Percentiles rank a stretch among this genome's conserved stretches.
Evolutionary conservation across 441 rosid genomes (phyloP).

Genomic region (Adansonia grandidieri): DNA sequence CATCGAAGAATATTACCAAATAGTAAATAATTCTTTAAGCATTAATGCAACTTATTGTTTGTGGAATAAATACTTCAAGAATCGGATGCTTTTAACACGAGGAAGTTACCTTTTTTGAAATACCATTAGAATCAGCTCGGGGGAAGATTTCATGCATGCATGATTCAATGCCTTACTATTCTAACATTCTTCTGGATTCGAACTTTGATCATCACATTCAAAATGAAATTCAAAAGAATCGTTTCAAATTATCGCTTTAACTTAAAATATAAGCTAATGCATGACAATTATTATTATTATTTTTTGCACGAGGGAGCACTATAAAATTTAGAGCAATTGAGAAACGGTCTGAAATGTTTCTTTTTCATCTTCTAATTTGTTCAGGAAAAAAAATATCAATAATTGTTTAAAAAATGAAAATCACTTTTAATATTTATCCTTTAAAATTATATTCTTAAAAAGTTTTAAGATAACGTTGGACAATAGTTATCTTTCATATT

Average conservation of each 20-base stretch:
- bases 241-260: background rate
- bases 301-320: too few species aligned
- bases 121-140: conserved; percentile 1
- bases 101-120: background rate
- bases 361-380: too few species aligned
- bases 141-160: background rate
- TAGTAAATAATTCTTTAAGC: background rate
- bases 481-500: too few species aligned
- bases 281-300: background rate
- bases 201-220: background rate
- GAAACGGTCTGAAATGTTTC: too few species aligned
- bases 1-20: conserved; percentile 6
- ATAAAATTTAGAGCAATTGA: too few species aligned
- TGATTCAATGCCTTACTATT: background rate
- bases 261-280: background rate
- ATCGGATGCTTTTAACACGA: conserved; percentile 22
- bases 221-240: background rate
- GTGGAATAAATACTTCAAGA: conserved; percentile 28
- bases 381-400: too few species aligned
- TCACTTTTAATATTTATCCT: too few species aligned
- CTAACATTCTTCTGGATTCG: background rate
- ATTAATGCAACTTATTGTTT: background rate
- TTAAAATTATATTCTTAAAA: too few species aligned
- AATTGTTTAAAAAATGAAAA: too few species aligned
- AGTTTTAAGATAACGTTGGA: too few species aligned